These are phyloP conservation scores for Cladosporium sphaerospermum DNA, from an alignment of 2,329 filamentous ascomycete genomes.

Conservation along the genomic window DNA sequence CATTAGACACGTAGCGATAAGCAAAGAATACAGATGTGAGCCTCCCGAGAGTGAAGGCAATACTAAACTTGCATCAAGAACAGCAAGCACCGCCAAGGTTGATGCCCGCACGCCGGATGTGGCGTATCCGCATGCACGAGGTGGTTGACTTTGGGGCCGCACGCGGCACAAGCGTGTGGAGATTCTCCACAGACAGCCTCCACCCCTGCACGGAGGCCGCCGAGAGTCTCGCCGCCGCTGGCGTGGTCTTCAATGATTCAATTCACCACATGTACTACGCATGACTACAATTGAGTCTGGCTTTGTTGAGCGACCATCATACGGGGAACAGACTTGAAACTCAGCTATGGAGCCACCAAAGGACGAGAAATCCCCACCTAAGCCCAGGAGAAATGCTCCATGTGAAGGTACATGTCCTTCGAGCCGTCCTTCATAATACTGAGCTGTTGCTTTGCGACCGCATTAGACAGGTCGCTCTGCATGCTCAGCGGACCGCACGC, in stretches of 20 bases:
- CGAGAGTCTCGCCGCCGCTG: conserved; percentile 6
- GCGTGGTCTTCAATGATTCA: too few species aligned
- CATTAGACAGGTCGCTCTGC: conserved; percentile 44
- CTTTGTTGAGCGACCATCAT: too few species aligned
- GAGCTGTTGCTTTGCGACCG: conserved; percentile 40
- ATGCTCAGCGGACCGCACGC: conserved; percentile 42
- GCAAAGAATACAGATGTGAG: too few species aligned
- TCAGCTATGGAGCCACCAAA: too few species aligned
- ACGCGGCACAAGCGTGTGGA: not conserved
- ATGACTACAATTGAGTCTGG: too few species aligned
- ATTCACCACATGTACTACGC: too few species aligned
- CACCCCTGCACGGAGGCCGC: not conserved
- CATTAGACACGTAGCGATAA: not conserved
- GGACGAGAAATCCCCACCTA: conserved; percentile 5
- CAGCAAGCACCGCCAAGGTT: not conserved
- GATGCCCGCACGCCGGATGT: too few species aligned
- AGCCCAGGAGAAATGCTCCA: conserved; percentile 44
- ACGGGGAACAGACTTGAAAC: too few species aligned
- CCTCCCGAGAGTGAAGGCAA: not conserved
- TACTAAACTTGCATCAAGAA: not conserved
- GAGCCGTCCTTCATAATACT: conserved; percentile 28
- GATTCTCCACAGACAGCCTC: not conserved
- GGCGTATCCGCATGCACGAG: not conserved
- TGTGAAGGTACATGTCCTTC: conserved; percentile 39
- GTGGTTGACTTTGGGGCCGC: not conserved